Percentiles rank a stretch among this genome's conserved stretches.
These are phyloP conservation scores for Ophiocordyceps sinensis DNA, from an alignment of 2,329 filamentous ascomycete species.

Conservation along the genomic window DNA sequence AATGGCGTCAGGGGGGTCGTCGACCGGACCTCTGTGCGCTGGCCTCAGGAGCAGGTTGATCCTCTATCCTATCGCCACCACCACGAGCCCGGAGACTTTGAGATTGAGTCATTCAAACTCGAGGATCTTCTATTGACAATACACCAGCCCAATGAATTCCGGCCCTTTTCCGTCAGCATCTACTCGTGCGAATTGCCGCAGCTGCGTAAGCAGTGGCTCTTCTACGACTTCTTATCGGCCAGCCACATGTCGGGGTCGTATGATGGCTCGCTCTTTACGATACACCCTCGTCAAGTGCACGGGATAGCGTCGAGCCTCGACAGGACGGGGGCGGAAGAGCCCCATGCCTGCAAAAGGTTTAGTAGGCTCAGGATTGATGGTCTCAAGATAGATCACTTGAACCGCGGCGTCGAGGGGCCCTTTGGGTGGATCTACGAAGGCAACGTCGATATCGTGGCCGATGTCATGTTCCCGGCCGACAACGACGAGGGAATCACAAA, in stretches of 20 bases:
- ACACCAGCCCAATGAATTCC: constrained; percentile 78
- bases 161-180: constrained; percentile 91
- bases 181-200: constrained; percentile 91
- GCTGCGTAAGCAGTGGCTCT: constrained; percentile 88
- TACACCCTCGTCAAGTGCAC: constrained; percentile 85
- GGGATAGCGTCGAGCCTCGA: constrained; percentile 52
- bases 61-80: constrained; percentile 78
- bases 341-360: constrained; percentile 85
- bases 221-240: constrained; percentile 92
- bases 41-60: constrained; percentile 50
- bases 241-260: constrained; percentile 94
- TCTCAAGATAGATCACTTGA: constrained; percentile 89
- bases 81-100: constrained; percentile 85
- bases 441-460: constrained; percentile 89
- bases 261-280: constrained; percentile 91
- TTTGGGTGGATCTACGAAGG: constrained; percentile 98
- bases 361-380: constrained; percentile 85
- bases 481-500: constrained; percentile 80
- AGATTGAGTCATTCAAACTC: constrained; percentile 93
- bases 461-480: constrained; percentile 87
- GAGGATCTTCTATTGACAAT: constrained; percentile 85
- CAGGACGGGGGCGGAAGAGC: constrained; percentile 42
- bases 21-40: constrained; percentile 72
- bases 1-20: constrained; percentile 87
- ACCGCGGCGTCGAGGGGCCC: constrained; percentile 79